These are phyloP conservation scores for Scutellaria barbata DNA, from an alignment of 257 asterid species.

Conservation along the genomic window DNA sequence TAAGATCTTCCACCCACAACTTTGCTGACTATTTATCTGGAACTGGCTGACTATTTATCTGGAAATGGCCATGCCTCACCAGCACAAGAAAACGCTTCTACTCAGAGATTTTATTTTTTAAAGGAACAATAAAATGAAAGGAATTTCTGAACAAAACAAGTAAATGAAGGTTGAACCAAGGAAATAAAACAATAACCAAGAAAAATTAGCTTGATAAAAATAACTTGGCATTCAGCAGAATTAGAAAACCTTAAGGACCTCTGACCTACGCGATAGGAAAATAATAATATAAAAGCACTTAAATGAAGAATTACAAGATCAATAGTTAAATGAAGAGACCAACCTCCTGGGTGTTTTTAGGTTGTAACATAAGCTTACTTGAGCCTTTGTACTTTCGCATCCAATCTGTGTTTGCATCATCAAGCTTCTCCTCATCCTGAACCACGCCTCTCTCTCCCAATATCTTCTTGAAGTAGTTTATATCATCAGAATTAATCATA, in stretches of 20 bases:
- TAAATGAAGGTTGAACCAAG: neutral
- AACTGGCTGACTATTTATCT: neutral
- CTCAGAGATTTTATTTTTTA: too few relatives aligned
- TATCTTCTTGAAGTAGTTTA: slow-evolving; percentile 70
- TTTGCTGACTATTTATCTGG: slow-evolving; percentile 1
- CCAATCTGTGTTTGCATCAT: slow-evolving; percentile 93
- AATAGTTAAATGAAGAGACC: slow-evolving; percentile 28
- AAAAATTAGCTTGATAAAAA: slow-evolving; percentile 5
- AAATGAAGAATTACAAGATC: slow-evolving; percentile 14
- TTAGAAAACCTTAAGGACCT: neutral
- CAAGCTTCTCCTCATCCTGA: slow-evolving; percentile 75
- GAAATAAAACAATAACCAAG: neutral
- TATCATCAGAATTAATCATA: slow-evolving; percentile 62
- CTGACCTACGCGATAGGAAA: neutral
- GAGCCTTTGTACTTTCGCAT: slow-evolving; percentile 85
- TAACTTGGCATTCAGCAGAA: slow-evolving; percentile 7
- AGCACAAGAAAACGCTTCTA: neutral
- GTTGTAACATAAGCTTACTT: slow-evolving; percentile 87
- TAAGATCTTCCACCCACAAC: neutral
- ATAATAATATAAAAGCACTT: neutral
- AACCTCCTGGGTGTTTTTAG: slow-evolving; percentile 79
- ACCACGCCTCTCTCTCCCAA: slow-evolving; percentile 86
- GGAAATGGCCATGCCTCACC: neutral
- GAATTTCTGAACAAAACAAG: slow-evolving; percentile 19
- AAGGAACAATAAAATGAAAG: neutral